Base-by-base conservation (phyloP, 192 early-diverging fungal species). In the Powellomyces hirtus region DNA sequence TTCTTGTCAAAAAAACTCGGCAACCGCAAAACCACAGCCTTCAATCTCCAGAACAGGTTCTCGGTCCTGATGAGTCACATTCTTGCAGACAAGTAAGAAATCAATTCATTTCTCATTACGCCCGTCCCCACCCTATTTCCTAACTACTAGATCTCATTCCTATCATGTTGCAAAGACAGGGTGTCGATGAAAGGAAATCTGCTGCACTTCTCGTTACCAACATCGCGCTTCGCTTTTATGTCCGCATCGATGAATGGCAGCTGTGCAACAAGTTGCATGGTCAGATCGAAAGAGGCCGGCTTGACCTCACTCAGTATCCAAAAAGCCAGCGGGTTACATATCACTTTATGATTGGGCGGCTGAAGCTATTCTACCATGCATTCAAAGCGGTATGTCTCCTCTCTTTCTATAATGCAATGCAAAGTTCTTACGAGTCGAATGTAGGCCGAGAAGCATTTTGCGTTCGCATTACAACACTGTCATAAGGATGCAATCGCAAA, bases 381-480 rank as follows among this genome's bases (percentile, higher is more conserved):
- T 69, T 60, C 45, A 18, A 35, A 8, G 42, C 40, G 52, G 64
- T 66, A 55, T 22, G 64, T 2, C 4, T 40, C 11, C 0, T 63
- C 36, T 49, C n/a, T n/a, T n/a, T n/a, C n/a, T n/a, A n/a, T n/a
- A n/a, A n/a, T n/a, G n/a, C n/a, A n/a, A n/a, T n/a, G n/a, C n/a
- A n/a, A n/a, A n/a, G n/a, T n/a, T n/a, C n/a, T n/a, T n/a, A n/a
- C n/a, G n/a, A n/a, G n/a, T n/a, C n/a, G n/a, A n/a, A n/a, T 35
- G 16, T 20, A 66, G 67, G 67, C 67, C n/a, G 67, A 69, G 35
- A 50, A 55, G 29, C 67, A 69, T 45, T 45, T 69, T 24, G 22
- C 67, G 8, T 69, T 69, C 60, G 67, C 67, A 31, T 50, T 69
- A 58, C n/a, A 60, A 18, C 67, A 69, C 37, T 69, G 67, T 35